A percentile compares a stretch with the other conserved stretches of the same genome.
Evolutionary conservation across 352 stramenopile species (phyloP).

Genomic region (Pythium rishiriense): DNA sequence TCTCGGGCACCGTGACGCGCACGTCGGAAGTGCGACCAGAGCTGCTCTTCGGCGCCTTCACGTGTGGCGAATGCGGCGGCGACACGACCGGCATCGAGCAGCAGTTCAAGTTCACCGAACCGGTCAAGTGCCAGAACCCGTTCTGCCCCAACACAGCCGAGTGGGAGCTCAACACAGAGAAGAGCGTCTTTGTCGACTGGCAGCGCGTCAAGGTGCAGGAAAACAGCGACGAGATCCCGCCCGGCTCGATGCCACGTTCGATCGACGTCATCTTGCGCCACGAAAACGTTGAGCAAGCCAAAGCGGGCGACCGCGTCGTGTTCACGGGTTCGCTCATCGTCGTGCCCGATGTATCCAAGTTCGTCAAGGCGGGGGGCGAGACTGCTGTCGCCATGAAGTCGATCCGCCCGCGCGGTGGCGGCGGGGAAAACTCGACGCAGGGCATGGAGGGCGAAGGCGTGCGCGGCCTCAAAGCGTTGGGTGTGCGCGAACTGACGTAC

Average conservation of each 20-base stretch:
- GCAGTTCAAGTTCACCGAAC: constrained; percentile 98
- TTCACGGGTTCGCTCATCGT: constrained; percentile 96
- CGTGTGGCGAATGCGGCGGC: constrained; percentile 93
- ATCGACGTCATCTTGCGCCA: constrained; percentile 98
- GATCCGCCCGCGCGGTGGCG: constrained; percentile 28
- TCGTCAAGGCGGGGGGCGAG: constrained; percentile 74
- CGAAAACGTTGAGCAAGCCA: constrained; percentile 97
- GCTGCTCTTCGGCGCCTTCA: constrained; percentile 95
- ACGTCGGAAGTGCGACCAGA: constrained; percentile 98
- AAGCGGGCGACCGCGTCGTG: constrained; percentile 94
- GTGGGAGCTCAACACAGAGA: constrained; percentile 88
- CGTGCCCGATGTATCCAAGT: constrained; percentile 94
- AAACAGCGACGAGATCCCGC: constrained; percentile 98
- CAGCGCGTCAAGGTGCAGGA: constrained; percentile 99
- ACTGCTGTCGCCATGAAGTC: constrained; percentile 56
- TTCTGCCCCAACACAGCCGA: constrained; percentile 91
- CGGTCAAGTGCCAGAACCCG: constrained; percentile 95
- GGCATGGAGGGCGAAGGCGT: constrained; percentile 92
- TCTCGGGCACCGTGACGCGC: constrained; percentile 96
- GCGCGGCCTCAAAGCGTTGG: constrained; percentile 93
- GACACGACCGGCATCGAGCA: constrained; percentile 94
- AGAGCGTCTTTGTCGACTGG: constrained; percentile 98
- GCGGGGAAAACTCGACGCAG: constrained; percentile 66
- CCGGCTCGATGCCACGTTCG: constrained; percentile 95
- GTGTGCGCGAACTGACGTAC: constrained; percentile 98